phyloP scores from a whole-genome alignment of 2,329 filamentous ascomycete species.

The Aspergillus sojae region DNA sequence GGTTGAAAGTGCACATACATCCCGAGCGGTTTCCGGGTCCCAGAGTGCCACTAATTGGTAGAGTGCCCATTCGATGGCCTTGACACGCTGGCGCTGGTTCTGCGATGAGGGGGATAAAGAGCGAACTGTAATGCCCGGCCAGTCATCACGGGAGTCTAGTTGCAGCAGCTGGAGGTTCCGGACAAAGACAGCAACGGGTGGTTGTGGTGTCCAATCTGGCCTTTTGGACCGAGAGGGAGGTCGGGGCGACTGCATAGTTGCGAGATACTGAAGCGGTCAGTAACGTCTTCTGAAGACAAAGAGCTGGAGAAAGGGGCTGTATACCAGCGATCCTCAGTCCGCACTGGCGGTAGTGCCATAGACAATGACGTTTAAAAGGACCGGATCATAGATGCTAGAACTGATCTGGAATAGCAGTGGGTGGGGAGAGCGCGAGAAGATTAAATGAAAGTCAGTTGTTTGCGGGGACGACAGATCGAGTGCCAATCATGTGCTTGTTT shows the following conservation, averaged over 20 bases:
- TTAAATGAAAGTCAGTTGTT: conserved; percentile 6
- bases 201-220: conserved; percentile 46
- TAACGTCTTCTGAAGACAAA: background rate
- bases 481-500: conserved; percentile 1
- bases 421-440: background rate
- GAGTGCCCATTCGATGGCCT: conserved; percentile 86
- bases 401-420: conserved; percentile 6
- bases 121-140: conserved; percentile 72
- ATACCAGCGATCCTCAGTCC: background rate
- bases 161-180: conserved; percentile 83
- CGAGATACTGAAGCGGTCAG: conserved; percentile 1
- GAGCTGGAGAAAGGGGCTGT: background rate
- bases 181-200: conserved; percentile 69
- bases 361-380: background rate
- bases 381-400: background rate
- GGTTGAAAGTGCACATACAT: conserved; percentile 54
- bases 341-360: background rate
- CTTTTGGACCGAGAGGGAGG: conserved; percentile 33
- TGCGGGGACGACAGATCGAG: background rate
- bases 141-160: conserved; percentile 74
- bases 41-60: conserved; percentile 83
- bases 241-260: conserved; percentile 37
- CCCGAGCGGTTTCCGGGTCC: conserved; percentile 74
- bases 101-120: conserved; percentile 72
- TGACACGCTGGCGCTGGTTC: conserved; percentile 80